Evolutionary conservation across 2,329 filamentous ascomycete genomes (phyloP).

Genomic region (Nothophaeocryptopus gaeumannii): DNA sequence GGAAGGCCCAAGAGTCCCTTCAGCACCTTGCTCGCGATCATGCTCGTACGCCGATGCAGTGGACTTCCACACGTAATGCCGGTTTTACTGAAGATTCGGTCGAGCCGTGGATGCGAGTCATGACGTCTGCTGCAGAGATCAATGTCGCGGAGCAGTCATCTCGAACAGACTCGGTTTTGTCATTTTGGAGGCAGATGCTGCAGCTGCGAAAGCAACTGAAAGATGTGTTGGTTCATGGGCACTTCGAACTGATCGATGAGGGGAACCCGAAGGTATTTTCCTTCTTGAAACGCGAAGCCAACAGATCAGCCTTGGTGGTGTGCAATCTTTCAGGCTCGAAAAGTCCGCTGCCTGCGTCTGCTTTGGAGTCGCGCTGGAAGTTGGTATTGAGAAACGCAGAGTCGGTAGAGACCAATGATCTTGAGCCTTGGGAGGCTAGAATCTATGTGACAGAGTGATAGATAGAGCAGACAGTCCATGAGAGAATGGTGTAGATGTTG

Average conservation of each 20-base stretch:
- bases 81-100: constrained; percentile 53
- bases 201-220: constrained; percentile 22
- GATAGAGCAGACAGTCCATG: too few relatives aligned
- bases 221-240: constrained; percentile 26
- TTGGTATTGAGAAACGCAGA: too few relatives aligned
- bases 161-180: constrained; percentile 49
- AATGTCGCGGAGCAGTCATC: constrained; percentile 44
- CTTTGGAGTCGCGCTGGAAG: too few relatives aligned
- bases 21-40: constrained; percentile 34
- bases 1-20: neutral
- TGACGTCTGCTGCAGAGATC: constrained; percentile 3
- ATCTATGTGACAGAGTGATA: too few relatives aligned
- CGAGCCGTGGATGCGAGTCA: constrained; percentile 15
- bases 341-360: too few relatives aligned
- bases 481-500: too few relatives aligned
- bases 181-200: constrained; percentile 53
- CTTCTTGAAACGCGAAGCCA: neutral
- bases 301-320: too few relatives aligned
- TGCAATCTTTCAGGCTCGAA: too few relatives aligned
- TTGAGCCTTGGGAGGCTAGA: too few relatives aligned
- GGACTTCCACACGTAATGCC: constrained; percentile 54
- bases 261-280: constrained; percentile 11
- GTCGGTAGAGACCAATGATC: too few relatives aligned
- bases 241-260: constrained; percentile 17
- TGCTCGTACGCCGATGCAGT: constrained; percentile 64